Percentiles rank a stretch among this genome's conserved stretches.
phyloP scores from a whole-genome alignment of 1,139 yeast genomes.

The Debaryomyces sp. region DNA sequence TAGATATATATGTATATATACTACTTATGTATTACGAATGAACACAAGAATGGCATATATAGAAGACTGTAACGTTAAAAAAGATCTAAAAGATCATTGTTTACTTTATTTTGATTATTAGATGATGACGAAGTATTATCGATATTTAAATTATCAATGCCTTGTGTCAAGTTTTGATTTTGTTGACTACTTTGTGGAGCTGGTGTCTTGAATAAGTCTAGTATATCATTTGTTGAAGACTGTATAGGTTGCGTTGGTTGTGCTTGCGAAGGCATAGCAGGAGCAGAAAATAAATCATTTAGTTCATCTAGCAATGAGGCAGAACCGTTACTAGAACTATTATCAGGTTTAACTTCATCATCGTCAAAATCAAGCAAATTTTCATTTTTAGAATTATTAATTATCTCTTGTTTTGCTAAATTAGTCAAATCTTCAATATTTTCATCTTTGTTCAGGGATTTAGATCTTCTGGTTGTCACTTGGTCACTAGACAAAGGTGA shows the following conservation, averaged over 20 bases:
- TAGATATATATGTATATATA: slow-evolving; percentile 4
- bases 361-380: slow-evolving; percentile 83
- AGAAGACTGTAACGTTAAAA: slow-evolving; percentile 31
- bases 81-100: slow-evolving; percentile 59
- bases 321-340: slow-evolving; percentile 14
- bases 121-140: slow-evolving; percentile 7
- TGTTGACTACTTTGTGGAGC: slow-evolving; percentile 10
- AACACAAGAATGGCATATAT: background rate
- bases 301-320: slow-evolving; percentile 59
- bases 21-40: background rate
- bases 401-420: slow-evolving; percentile 77
- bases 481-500: slow-evolving; percentile 31
- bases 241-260: slow-evolving; percentile 11
- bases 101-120: slow-evolving; percentile 18
- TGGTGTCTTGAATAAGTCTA: slow-evolving; percentile 40
- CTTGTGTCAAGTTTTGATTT: slow-evolving; percentile 16
- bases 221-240: slow-evolving; percentile 41
- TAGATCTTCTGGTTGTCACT: slow-evolving; percentile 13
- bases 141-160: slow-evolving; percentile 26
- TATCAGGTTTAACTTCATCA: slow-evolving; percentile 39
- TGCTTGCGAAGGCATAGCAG: slow-evolving; percentile 21
- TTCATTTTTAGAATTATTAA: slow-evolving; percentile 69
- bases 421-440: slow-evolving; percentile 76
- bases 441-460: slow-evolving; percentile 29
- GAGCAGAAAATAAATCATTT: slow-evolving; percentile 62